These are phyloP conservation scores for Cryphonectria radicalis DNA, from an alignment of 2,329 filamentous ascomycete species.

Conservation along the genomic window DNA sequence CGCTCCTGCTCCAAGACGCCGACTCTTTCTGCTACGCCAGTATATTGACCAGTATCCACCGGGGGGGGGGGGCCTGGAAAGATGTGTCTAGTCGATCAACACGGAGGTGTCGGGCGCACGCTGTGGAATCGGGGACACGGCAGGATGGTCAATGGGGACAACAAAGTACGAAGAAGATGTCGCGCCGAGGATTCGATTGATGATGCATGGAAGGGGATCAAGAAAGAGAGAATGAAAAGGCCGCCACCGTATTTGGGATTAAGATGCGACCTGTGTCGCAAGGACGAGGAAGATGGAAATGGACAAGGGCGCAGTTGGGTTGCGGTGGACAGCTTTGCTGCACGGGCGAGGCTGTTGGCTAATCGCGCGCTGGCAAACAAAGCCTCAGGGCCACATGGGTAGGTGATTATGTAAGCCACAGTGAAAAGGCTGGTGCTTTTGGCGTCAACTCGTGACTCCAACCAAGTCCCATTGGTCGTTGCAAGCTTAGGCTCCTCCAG, in stretches of 20 bases:
- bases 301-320: not conserved
- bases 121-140: not conserved
- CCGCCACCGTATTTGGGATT: not conserved
- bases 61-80: not conserved
- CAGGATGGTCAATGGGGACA: not conserved
- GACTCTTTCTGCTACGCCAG: constrained; percentile 5
- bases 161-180: not conserved
- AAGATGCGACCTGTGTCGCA: not conserved
- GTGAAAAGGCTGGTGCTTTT: not conserved
- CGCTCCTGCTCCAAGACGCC: not conserved
- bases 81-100: not conserved
- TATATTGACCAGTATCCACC: not conserved
- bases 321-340: not conserved
- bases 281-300: not conserved
- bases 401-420: not conserved
- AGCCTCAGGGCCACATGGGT: not conserved
- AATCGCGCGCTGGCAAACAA: not conserved
- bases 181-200: not conserved
- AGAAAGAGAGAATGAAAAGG: not conserved
- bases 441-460: not conserved
- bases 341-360: too few species aligned
- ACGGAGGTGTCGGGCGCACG: not conserved
- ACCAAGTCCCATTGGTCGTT: too few species aligned
- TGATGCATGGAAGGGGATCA: not conserved
- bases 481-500: too few species aligned